Evolutionary conservation across 768 basidiomycete genomes (phyloP).

Genomic region (Lentinula edodes): DNA sequence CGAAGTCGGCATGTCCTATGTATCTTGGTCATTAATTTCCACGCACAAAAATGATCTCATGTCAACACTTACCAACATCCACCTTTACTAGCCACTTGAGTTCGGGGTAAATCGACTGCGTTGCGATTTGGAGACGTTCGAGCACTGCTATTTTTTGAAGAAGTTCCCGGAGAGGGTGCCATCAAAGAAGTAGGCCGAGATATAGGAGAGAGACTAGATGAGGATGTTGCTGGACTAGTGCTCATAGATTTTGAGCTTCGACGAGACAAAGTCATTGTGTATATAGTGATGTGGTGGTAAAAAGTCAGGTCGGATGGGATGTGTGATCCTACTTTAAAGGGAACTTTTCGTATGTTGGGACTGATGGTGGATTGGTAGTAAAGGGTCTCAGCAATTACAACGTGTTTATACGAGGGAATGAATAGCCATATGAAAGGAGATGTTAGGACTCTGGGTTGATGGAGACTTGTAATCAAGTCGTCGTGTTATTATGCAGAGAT

Average conservation of each 20-base stretch:
- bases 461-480: conserved; percentile 40
- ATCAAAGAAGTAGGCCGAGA: conserved; percentile 28
- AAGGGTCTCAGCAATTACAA: conserved; percentile 8
- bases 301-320: conserved; percentile 18
- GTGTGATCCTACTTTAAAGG: conserved; percentile 12
- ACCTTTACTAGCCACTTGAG: conserved; percentile 56
- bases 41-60: conserved; percentile 8
- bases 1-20: conserved; percentile 78
- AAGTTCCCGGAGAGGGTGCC: conserved; percentile 30
- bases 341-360: neutral
- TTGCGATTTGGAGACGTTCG: conserved; percentile 43
- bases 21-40: conserved; percentile 9
- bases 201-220: conserved; percentile 41
- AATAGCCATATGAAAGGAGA: conserved; percentile 29
- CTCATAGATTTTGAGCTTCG: conserved; percentile 43
- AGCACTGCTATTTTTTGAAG: conserved; percentile 26
- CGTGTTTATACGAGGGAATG: conserved; percentile 1
- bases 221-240: conserved; percentile 40
- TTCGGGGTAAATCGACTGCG: conserved; percentile 46
- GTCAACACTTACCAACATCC: conserved; percentile 66
- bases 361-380: conserved; percentile 10
- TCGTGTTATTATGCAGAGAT: neutral
- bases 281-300: conserved; percentile 14
- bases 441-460: conserved; percentile 29
- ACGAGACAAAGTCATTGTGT: conserved; percentile 37